These are phyloP conservation scores for Ophiosphaerella narmari DNA, from an alignment of 2,329 filamentous ascomycete species.

Conservation along the genomic window DNA sequence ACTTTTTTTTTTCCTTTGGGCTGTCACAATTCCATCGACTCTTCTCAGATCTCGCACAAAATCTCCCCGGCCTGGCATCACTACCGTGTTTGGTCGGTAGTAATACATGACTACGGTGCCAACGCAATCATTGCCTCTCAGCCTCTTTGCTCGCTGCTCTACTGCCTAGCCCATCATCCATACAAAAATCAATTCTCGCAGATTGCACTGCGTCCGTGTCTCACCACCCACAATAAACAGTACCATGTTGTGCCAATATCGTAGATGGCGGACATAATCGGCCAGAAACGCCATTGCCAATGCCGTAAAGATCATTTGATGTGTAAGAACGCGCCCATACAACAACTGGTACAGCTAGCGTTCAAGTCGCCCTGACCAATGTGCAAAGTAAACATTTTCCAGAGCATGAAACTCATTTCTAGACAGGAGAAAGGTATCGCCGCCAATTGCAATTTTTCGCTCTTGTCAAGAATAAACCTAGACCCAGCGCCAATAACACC, in stretches of 20 bases:
- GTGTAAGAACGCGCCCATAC: background rate
- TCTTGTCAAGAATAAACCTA: conserved; percentile 14
- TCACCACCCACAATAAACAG: background rate
- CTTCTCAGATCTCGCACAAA: too few relatives aligned
- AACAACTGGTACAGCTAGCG: background rate
- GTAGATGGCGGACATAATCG: conserved; percentile 14
- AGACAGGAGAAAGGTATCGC: conserved; percentile 15
- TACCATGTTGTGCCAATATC: conserved; percentile 2
- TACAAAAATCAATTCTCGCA: background rate
- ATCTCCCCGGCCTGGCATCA: too few relatives aligned
- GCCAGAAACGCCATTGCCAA: conserved; percentile 30
- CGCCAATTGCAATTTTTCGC: conserved; percentile 14
- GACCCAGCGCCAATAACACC: conserved; percentile 31
- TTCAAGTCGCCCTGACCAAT: background rate
- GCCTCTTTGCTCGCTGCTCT: too few relatives aligned
- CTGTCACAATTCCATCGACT: too few relatives aligned
- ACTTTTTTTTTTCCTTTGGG: background rate
- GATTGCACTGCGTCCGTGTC: background rate
- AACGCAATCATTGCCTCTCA: too few relatives aligned
- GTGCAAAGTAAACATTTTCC: background rate
- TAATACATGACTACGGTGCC: too few relatives aligned
- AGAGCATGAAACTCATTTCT: conserved; percentile 1
- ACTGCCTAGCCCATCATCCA: too few relatives aligned
- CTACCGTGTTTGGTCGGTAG: too few relatives aligned
- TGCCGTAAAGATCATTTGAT: conserved; percentile 11